Evolutionary conservation across 106 monocot species (phyloP).

Genomic region (Allium sativum): DNA sequence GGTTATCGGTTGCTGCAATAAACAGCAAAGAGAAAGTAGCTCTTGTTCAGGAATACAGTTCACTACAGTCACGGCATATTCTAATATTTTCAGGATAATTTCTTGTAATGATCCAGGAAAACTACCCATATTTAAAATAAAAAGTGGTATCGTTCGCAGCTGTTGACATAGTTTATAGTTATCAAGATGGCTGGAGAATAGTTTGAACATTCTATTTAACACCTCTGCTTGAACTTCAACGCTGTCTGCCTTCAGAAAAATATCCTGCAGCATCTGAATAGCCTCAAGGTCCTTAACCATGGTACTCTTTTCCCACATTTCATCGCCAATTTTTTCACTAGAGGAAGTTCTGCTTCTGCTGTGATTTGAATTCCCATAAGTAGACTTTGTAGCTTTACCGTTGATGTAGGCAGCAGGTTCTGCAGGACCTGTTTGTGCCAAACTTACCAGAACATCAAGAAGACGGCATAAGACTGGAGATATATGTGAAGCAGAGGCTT

Average conservation of each 20-base stretch:
- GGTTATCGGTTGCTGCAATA: slow-evolving; percentile 84
- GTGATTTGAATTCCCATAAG: slow-evolving; percentile 37
- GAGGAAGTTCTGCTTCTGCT: slow-evolving; percentile 62
- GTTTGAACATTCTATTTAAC: slow-evolving; percentile 93
- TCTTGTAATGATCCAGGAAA: slow-evolving; percentile 87
- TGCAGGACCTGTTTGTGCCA: slow-evolving; percentile 75
- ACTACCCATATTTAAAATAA: slow-evolving; percentile 83
- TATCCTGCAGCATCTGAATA: slow-evolving; percentile 97
- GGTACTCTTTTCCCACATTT: slow-evolving; percentile 49
- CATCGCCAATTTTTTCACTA: slow-evolving; percentile 54
- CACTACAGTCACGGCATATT: slow-evolving; percentile 97
- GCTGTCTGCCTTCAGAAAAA: slow-evolving; percentile 94
- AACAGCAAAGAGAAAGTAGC: slow-evolving; percentile 90
- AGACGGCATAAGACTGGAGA: slow-evolving; percentile 76
- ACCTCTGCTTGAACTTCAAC: slow-evolving; percentile 89
- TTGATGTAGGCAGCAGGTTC: slow-evolving; percentile 28
- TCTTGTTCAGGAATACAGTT: slow-evolving; percentile 99
- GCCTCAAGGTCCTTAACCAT: slow-evolving; percentile 94
- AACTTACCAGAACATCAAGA: slow-evolving; percentile 93
- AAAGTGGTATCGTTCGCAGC: slow-evolving; percentile 79
- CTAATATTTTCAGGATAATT: slow-evolving; percentile 90
- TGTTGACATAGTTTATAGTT: slow-evolving; percentile 93
- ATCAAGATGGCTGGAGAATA: slow-evolving; percentile 94
- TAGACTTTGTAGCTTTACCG: slow-evolving; percentile 39
- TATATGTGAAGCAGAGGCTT: slow-evolving; percentile 34